These are phyloP conservation scores for Fusarium compactum DNA, from an alignment of 2,329 filamentous ascomycete species.

Conservation along the genomic window DNA sequence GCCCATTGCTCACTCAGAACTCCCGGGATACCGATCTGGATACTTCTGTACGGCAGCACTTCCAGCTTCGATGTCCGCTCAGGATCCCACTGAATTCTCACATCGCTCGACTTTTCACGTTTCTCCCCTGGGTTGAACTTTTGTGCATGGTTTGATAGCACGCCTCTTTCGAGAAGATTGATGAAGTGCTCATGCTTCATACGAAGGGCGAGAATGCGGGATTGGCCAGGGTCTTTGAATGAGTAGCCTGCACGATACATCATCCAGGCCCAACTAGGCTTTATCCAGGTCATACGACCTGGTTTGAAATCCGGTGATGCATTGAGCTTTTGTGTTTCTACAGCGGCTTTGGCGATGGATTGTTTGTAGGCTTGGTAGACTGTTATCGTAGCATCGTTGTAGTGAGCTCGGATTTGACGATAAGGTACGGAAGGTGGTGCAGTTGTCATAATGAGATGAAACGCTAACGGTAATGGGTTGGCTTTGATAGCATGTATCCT, in stretches of 20 bases:
- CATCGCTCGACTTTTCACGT: conserved; percentile 51
- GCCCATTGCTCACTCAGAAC: conserved; percentile 60
- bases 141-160: conserved; percentile 49
- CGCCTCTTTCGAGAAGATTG: conserved; percentile 56
- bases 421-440: conserved; percentile 47
- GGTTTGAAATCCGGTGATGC: conserved; percentile 65
- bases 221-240: conserved; percentile 66
- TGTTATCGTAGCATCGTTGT: conserved; percentile 65
- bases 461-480: neutral
- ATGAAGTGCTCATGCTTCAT: conserved; percentile 65
- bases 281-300: conserved; percentile 74
- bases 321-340: conserved; percentile 63
- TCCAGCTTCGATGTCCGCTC: conserved; percentile 63
- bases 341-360: conserved; percentile 65
- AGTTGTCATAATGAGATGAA: conserved; percentile 31
- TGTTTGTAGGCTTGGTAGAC: conserved; percentile 72
- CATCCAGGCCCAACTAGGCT: conserved; percentile 73
- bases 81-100: conserved; percentile 74
- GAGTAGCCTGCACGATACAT: conserved; percentile 72
- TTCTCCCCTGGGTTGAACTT: conserved; percentile 7
- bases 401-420: conserved; percentile 65
- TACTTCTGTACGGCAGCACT: conserved; percentile 64
- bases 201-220: conserved; percentile 67
- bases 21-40: conserved; percentile 71
- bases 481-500: neutral